Evolutionary conservation across 2,329 filamentous ascomycete species (phyloP).

Genomic region (Alternaria gaisen): DNA sequence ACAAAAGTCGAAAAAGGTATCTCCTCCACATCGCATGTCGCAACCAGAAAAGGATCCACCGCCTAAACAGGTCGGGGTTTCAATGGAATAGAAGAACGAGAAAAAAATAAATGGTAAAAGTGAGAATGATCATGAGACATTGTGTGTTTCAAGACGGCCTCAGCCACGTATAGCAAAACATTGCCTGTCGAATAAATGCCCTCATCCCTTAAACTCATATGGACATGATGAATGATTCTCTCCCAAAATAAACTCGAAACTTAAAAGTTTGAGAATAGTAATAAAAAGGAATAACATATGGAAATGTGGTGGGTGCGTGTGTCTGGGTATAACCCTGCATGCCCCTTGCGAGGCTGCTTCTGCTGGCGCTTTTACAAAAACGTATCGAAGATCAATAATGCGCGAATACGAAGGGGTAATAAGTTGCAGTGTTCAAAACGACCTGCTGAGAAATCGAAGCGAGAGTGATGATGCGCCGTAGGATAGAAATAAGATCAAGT

Average conservation of each 20-base stretch:
- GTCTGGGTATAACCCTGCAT: slow-evolving; percentile 31
- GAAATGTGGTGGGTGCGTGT: slow-evolving; percentile 6
- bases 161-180: slow-evolving; percentile 15
- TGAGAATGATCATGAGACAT: slow-evolving; percentile 25
- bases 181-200: slow-evolving; percentile 2
- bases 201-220: slow-evolving; percentile 4
- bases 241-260: slow-evolving; percentile 1
- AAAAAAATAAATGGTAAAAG: slow-evolving; percentile 3
- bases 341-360: slow-evolving; percentile 10
- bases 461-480: slow-evolving; percentile 36
- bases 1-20: slow-evolving; percentile 8
- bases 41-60: slow-evolving; percentile 1
- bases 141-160: slow-evolving; percentile 21
- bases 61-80: slow-evolving; percentile 7
- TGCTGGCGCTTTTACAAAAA: slow-evolving; percentile 32
- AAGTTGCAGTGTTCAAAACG: slow-evolving; percentile 18
- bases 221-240: neutral
- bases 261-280: slow-evolving; percentile 1
- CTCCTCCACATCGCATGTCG: slow-evolving; percentile 7
- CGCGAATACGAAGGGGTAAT: slow-evolving; percentile 24
- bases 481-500: slow-evolving; percentile 16
- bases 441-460: slow-evolving; percentile 23
- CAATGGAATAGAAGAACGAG: neutral
- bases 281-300: slow-evolving; percentile 14
- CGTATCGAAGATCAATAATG: slow-evolving; percentile 16